A percentile compares a stretch with the other conserved stretches of the same genome.
These are phyloP conservation scores for Candida nitratophila DNA, from an alignment of 805 yeast species.

Conservation along the genomic window DNA sequence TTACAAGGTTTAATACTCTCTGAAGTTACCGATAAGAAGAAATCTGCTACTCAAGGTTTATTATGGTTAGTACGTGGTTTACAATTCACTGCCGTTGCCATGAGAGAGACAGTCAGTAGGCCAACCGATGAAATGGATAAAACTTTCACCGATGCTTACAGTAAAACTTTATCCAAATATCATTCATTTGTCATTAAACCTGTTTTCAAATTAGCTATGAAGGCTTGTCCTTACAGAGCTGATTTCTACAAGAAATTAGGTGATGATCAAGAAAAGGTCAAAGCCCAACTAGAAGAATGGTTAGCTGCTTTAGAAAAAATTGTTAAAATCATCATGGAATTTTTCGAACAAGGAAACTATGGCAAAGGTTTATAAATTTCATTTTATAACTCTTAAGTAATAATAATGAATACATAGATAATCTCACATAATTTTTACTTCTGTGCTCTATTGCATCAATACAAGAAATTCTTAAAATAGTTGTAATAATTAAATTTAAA, in stretches of 20 bases:
- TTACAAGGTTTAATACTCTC: slow-evolving; percentile 71
- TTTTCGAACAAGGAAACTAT: slow-evolving; percentile 73
- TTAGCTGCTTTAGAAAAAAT: slow-evolving; percentile 67
- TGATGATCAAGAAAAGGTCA: slow-evolving; percentile 60
- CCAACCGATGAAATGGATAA: slow-evolving; percentile 60
- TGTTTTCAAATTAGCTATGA: slow-evolving; percentile 88
- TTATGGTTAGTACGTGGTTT: slow-evolving; percentile 83
- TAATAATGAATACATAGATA: too few species aligned
- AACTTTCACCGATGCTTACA: slow-evolving; percentile 80
- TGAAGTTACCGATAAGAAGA: slow-evolving; percentile 61
- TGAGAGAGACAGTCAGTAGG: slow-evolving; percentile 68
- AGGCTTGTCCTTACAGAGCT: slow-evolving; percentile 87
- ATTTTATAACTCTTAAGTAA: slow-evolving; percentile 5
- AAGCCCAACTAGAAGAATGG: slow-evolving; percentile 64
- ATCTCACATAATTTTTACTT: too few species aligned
- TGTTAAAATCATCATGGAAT: slow-evolving; percentile 65
- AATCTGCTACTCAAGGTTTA: slow-evolving; percentile 85
- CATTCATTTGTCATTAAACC: slow-evolving; percentile 82
- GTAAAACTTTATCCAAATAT: slow-evolving; percentile 70
- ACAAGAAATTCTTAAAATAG: too few species aligned
- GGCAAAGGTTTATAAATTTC: slow-evolving; percentile 70
- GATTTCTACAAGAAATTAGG: slow-evolving; percentile 83
- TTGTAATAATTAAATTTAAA: too few species aligned
- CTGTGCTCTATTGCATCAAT: too few species aligned
- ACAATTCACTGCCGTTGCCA: slow-evolving; percentile 84